Percentiles rank a stretch among this genome's conserved stretches.
phyloP scores from a whole-genome alignment of 2,329 filamentous ascomycete genomes.

The Clarireedia paspali region DNA sequence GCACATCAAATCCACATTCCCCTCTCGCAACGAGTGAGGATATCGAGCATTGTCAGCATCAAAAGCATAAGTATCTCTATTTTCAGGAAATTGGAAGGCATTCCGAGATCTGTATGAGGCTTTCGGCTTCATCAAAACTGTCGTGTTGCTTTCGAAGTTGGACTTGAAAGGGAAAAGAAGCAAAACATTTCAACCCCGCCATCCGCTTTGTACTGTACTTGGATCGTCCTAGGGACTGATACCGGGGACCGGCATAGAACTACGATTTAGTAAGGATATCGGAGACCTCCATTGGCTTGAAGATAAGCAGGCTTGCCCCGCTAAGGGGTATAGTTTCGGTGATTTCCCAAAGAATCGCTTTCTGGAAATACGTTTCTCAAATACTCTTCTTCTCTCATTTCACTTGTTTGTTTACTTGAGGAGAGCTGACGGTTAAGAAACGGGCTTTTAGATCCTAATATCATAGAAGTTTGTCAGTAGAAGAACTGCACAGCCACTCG shows the following conservation, averaged over 20 bases:
- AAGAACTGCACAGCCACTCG: too few species aligned
- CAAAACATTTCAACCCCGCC: constrained; percentile 4
- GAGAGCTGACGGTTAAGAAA: not conserved
- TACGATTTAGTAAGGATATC: not conserved
- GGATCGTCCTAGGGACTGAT: not conserved
- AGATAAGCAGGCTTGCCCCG: constrained; percentile 7
- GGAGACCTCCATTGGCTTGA: constrained; percentile 6
- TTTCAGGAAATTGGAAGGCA: too few species aligned
- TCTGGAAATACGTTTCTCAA: too few species aligned
- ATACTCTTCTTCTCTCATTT: not conserved
- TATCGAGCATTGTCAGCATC: constrained; percentile 10
- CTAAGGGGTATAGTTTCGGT: not conserved
- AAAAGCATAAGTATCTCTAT: not conserved
- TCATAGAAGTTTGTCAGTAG: too few species aligned
- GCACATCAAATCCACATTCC: constrained; percentile 13
- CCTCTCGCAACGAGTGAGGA: constrained; percentile 8
- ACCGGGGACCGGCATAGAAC: not conserved
- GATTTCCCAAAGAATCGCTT: not conserved
- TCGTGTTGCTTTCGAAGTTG: too few species aligned
- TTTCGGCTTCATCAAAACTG: too few species aligned
- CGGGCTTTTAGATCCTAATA: too few species aligned
- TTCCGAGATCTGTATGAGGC: too few species aligned
- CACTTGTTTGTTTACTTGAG: not conserved
- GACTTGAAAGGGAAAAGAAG: too few species aligned
- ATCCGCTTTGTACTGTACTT: not conserved